Conservation (phyloP, 2,329 filamentous ascomycete species). For the Claviceps arundinis region DNA sequence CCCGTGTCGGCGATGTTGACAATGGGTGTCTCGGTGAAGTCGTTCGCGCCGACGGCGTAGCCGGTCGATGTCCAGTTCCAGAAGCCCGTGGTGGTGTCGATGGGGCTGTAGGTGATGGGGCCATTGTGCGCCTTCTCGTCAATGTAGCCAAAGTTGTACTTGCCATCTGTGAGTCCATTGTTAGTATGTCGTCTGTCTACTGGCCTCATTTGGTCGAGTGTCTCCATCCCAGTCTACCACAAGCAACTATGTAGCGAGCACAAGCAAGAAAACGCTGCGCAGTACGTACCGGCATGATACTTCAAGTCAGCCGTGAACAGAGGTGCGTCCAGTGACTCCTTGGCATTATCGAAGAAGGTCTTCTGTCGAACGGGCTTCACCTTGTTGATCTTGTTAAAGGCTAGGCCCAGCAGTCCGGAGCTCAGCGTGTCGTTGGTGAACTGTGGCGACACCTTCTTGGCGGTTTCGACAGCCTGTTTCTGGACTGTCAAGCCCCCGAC, state of each 20-base stretch:
- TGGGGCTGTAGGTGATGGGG: conserved; percentile 44
- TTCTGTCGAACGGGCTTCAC: conserved; percentile 26
- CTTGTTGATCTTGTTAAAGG: conserved; percentile 28
- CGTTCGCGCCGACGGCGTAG: conserved; percentile 10
- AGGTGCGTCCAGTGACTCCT: conserved; percentile 7
- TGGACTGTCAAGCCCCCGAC: conserved; percentile 28
- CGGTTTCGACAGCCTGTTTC: conserved; percentile 30
- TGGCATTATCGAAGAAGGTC: conserved; percentile 28
- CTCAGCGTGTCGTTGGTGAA: conserved; percentile 28
- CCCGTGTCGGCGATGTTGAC: conserved; percentile 43
- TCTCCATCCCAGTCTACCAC: too few relatives aligned
- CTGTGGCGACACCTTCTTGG: conserved; percentile 24
- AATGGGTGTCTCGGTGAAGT: conserved; percentile 23
- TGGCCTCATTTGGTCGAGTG: too few relatives aligned
- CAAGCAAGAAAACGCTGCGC: too few relatives aligned
- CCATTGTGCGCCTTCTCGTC: conserved; percentile 51
- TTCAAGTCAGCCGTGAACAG: conserved; percentile 60
- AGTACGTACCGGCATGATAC: conserved; percentile 22
- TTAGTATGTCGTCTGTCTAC: neutral
- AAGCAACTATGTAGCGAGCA: too few relatives aligned
- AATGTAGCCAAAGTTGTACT: conserved; percentile 63
- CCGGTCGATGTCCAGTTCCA: conserved; percentile 31
- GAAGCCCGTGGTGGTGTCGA: conserved; percentile 50
- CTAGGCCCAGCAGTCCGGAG: conserved; percentile 30
- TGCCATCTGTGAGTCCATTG: conserved; percentile 29